phyloP scores from a whole-genome alignment of 176 grass and related monocot species.

The Aegilops speltoides region DNA sequence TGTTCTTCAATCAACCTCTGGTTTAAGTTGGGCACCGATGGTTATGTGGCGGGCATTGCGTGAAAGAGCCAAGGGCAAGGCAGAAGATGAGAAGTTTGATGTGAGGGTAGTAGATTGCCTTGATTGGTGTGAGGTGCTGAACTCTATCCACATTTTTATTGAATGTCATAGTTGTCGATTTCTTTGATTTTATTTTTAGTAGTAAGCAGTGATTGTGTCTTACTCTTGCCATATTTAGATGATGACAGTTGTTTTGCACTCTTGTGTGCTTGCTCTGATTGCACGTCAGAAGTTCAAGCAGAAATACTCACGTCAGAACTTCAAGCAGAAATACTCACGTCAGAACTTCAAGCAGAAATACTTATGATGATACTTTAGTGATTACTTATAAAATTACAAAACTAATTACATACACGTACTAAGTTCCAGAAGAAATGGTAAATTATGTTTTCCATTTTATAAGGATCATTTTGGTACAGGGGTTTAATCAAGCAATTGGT shows the following conservation, averaged over 20 bases:
- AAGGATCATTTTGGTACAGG: neutral
- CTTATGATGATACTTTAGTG: neutral
- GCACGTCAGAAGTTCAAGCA: neutral
- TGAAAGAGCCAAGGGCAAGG: conserved; percentile 44
- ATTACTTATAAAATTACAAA: neutral
- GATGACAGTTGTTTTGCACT: neutral
- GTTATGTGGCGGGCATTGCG: conserved; percentile 94
- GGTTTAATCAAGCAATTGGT: neutral
- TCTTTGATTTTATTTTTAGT: neutral
- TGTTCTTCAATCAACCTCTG: conserved; percentile 63
- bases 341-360: neutral
- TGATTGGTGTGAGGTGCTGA: conserved; percentile 76
- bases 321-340: neutral
- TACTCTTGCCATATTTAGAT: neutral
- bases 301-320: neutral
- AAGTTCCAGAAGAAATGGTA: neutral
- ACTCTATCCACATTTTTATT: conserved; percentile 10
- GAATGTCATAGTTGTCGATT: neutral
- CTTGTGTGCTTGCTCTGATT: neutral
- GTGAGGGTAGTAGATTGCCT: conserved; percentile 76
- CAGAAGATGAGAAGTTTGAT: conserved; percentile 37
- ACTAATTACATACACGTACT: neutral
- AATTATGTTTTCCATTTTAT: neutral
- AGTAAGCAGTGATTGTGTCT: neutral
- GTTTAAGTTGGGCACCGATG: conserved; percentile 83